A percentile compares a stretch with the other conserved stretches of the same genome.
These are phyloP conservation scores for Cokeromyces recurvatus DNA, from an alignment of 371 early-diverging fungal species.

Conservation along the genomic window DNA sequence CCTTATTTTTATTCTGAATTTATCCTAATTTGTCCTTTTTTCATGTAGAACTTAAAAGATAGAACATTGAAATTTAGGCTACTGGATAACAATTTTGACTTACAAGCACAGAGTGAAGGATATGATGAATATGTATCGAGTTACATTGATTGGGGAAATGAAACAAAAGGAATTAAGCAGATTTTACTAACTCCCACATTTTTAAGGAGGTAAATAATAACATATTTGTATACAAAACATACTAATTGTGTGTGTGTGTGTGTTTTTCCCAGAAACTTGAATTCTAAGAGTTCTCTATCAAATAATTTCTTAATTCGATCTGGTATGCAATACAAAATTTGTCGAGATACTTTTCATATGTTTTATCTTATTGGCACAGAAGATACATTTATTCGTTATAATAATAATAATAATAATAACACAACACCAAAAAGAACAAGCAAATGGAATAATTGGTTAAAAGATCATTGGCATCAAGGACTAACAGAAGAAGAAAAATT, in stretches of 20 bases:
- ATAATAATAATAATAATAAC: background rate
- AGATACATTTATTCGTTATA: constrained; percentile 16
- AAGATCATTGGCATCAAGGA: constrained; percentile 7
- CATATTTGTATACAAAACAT: background rate
- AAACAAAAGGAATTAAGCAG: constrained; percentile 61
- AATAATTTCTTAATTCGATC: constrained; percentile 25
- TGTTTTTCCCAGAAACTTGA: constrained; percentile 3
- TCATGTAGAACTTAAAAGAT: constrained; percentile 5
- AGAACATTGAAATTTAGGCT: constrained; percentile 68
- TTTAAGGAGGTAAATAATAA: constrained; percentile 13
- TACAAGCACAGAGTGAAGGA: constrained; percentile 65
- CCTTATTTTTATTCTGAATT: too few species aligned
- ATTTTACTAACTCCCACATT: constrained; percentile 48
- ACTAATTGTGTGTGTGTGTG: background rate
- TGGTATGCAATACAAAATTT: constrained; percentile 84
- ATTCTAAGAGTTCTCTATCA: constrained; percentile 28
- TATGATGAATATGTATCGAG: constrained; percentile 89
- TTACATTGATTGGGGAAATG: constrained; percentile 65
- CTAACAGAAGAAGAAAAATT: constrained; percentile 1
- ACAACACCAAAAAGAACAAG: background rate
- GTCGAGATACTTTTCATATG: constrained; percentile 46
- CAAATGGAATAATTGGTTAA: constrained; percentile 9
- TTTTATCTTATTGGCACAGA: constrained; percentile 31
- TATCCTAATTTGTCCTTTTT: too few species aligned
- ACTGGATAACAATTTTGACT: constrained; percentile 58